These are phyloP conservation scores for Diophrys sp. DNA, from an alignment of 73 alveolate genomes.

Conservation along the genomic window DNA sequence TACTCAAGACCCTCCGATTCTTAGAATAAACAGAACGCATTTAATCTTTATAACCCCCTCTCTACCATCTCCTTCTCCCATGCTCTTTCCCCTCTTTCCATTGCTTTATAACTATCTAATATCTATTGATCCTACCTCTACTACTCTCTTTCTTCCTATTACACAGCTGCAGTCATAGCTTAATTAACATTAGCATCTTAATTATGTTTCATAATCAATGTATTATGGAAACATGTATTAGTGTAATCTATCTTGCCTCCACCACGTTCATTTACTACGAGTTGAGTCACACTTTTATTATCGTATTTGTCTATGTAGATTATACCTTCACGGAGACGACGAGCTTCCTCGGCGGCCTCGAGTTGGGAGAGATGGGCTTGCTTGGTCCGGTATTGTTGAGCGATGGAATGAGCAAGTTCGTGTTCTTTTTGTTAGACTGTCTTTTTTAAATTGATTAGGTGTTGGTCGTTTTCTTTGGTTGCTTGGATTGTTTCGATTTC, in stretches of 20 bases:
- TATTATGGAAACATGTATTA: slow-evolving; percentile 68
- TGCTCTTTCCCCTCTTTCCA: slow-evolving; percentile 11
- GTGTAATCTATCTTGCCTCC: slow-evolving; percentile 61
- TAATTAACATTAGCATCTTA: neutral
- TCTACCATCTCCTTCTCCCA: neutral
- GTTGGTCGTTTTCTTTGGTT: neutral
- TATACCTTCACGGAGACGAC: neutral
- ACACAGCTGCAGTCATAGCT: neutral
- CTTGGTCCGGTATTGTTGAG: neutral
- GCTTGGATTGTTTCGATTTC: neutral
- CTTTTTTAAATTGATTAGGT: neutral
- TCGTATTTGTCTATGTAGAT: slow-evolving; percentile 6
- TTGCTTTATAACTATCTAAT: neutral
- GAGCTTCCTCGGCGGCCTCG: neutral
- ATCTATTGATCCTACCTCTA: neutral
- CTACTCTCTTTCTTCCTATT: neutral
- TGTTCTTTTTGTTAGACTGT: slow-evolving; percentile 8
- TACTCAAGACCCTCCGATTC: neutral
- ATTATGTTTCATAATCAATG: slow-evolving; percentile 52
- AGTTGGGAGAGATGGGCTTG: neutral
- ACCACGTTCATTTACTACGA: neutral
- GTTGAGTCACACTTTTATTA: slow-evolving; percentile 1
- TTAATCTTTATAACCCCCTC: no score
- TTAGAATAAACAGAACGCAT: no score
- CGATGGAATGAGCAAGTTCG: slow-evolving; percentile 8